phyloP scores from a whole-genome alignment of 495 filamentous ascomycete genomes.

The Penicillium cosmopolitanum region DNA sequence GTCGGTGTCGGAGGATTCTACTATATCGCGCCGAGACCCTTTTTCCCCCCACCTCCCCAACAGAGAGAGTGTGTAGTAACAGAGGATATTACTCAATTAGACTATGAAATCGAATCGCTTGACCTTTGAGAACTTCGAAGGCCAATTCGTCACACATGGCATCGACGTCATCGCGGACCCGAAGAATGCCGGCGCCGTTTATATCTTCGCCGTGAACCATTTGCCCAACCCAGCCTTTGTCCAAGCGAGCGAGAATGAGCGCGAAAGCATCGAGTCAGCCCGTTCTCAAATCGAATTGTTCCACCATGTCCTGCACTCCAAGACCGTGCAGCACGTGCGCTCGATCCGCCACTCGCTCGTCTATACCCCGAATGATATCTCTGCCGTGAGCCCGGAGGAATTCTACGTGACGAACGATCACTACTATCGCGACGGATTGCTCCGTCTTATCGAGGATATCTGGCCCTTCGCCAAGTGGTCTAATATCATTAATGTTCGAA shows the following conservation, averaged over 20 bases:
- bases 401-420: slow-evolving; percentile 68
- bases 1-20: too few relatives aligned
- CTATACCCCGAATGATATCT: slow-evolving; percentile 64
- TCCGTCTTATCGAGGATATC: slow-evolving; percentile 47
- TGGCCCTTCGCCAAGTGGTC: slow-evolving; percentile 43
- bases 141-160: slow-evolving; percentile 62
- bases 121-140: slow-evolving; percentile 52
- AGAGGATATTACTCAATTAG: slow-evolving; percentile 11
- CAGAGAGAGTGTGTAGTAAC: too few relatives aligned
- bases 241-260: slow-evolving; percentile 5
- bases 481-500: slow-evolving; percentile 39
- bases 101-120: slow-evolving; percentile 54
- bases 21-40: too few relatives aligned
- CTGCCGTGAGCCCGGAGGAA: slow-evolving; percentile 48
- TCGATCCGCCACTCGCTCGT: slow-evolving; percentile 49
- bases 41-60: too few relatives aligned
- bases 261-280: slow-evolving; percentile 32
- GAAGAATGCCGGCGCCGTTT: slow-evolving; percentile 48
- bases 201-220: slow-evolving; percentile 66
- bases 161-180: slow-evolving; percentile 59
- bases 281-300: slow-evolving; percentile 63
- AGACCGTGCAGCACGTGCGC: slow-evolving; percentile 44
- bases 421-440: slow-evolving; percentile 48
- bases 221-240: slow-evolving; percentile 47
- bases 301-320: slow-evolving; percentile 48